These are phyloP conservation scores for Blastobotrys robertii DNA, from an alignment of 805 yeast genomes.

Conservation along the genomic window DNA sequence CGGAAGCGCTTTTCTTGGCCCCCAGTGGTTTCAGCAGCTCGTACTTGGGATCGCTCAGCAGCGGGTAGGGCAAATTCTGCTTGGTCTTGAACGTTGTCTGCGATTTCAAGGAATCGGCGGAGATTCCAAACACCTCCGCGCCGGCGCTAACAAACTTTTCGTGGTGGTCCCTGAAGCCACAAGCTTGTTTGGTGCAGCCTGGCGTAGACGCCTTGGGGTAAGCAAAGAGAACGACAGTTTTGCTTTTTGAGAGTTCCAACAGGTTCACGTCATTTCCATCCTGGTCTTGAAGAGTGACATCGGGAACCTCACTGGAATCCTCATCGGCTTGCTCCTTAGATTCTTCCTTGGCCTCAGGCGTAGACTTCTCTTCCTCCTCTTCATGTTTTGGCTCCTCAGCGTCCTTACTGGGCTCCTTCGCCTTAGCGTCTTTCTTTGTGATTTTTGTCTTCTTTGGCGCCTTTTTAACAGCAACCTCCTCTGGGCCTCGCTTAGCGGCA, in stretches of 20 bases:
- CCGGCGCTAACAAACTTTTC: conserved; percentile 39
- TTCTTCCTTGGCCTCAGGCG: conserved; percentile 7
- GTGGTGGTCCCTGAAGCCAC: conserved; percentile 70
- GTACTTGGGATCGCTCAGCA: conserved; percentile 67
- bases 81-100: conserved; percentile 69
- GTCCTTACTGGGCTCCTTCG: conserved; percentile 5
- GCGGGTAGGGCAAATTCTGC: conserved; percentile 60
- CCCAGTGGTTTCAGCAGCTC: conserved; percentile 66
- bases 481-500: conserved; percentile 4
- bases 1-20: conserved; percentile 53
- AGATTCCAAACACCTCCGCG: conserved; percentile 65
- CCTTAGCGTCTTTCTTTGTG: conserved; percentile 8
- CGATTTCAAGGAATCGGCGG: conserved; percentile 71
- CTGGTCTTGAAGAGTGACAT: conserved; percentile 53
- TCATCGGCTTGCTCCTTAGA: conserved; percentile 11
- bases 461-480: conserved; percentile 3
- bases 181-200: conserved; percentile 92
- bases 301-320: conserved; percentile 39
- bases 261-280: conserved; percentile 53
- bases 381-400: not conserved
- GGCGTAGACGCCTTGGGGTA: conserved; percentile 93
- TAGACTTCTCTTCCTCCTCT: conserved; percentile 5
- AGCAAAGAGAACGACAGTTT: conserved; percentile 44
- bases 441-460: conserved; percentile 2
- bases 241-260: conserved; percentile 30